These are phyloP conservation scores for Phytophthora macrochlamydospora DNA, from an alignment of 352 stramenopile genomes.

Conservation along the genomic window DNA sequence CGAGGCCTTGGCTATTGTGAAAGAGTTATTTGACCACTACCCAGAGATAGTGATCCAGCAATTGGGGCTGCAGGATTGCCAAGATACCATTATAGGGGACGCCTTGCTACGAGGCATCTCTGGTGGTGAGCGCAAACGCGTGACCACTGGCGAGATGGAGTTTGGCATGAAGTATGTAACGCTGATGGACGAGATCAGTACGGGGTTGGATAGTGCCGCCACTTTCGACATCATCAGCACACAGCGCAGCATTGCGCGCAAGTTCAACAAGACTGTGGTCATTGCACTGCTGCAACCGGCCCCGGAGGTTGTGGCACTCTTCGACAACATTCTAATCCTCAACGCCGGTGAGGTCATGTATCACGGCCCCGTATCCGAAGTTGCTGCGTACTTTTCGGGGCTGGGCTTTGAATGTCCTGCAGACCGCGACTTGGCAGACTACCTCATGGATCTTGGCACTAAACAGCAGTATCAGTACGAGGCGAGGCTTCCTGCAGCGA, in stretches of 20 bases:
- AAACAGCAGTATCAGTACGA: slow-evolving; percentile 40
- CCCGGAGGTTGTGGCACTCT: slow-evolving; percentile 57
- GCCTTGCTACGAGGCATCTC: slow-evolving; percentile 50
- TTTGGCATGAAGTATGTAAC: slow-evolving; percentile 70
- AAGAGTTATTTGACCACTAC: slow-evolving; percentile 28
- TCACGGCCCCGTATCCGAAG: slow-evolving; percentile 35
- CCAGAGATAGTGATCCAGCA: slow-evolving; percentile 50
- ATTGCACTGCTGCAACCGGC: slow-evolving; percentile 86
- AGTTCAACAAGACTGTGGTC: slow-evolving; percentile 54
- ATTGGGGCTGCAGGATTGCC: slow-evolving; percentile 44
- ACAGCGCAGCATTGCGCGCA: slow-evolving; percentile 46
- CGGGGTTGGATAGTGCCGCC: slow-evolving; percentile 52
- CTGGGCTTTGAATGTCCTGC: slow-evolving; percentile 38
- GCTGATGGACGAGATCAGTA: slow-evolving; percentile 91
- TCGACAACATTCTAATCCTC: slow-evolving; percentile 58
- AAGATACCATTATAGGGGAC: slow-evolving; percentile 60
- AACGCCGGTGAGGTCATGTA: slow-evolving; percentile 54
- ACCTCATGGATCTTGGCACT: slow-evolving; percentile 44
- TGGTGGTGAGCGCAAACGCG: slow-evolving; percentile 53
- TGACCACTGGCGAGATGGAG: slow-evolving; percentile 88
- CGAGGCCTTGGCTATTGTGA: slow-evolving; percentile 16
- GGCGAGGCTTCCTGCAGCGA: slow-evolving; percentile 11
- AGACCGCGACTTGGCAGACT: slow-evolving; percentile 41
- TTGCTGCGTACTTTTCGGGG: slow-evolving; percentile 35
- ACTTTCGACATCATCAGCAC: slow-evolving; percentile 66